Evolutionary conservation across 257 asterid species (phyloP), one percentile per base, ranked within the genome.

Genomic region (Osmanthus fragrans): DNA sequence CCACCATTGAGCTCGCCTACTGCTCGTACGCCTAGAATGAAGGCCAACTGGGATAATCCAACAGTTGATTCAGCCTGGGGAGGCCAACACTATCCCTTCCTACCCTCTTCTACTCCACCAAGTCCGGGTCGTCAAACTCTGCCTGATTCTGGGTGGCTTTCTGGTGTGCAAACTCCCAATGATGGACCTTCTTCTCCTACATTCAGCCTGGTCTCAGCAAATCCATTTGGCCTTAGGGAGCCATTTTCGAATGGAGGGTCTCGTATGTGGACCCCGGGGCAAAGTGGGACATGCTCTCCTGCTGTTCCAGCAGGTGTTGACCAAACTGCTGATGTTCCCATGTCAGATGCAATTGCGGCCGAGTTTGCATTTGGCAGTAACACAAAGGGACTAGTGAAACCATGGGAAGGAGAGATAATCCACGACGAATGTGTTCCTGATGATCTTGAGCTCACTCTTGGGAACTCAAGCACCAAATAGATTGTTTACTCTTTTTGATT

Each of bases 1-100:
- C 98, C 99, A 63, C 99, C 99, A 72, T 83, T 88, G 73, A 95
- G 98, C 88, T 95, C 99, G 40, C 98, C 99, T 1, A 88, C 91
- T 34, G 91, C 94, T 19, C 87, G 90, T 10, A 91, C 97, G 5
- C 99, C 97, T 29, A 82, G 96, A 76, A 89, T 90, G 96, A 81
- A 85, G 7, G 87, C 88, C 69, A 88, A 85, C 83, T 89, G 93
- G 89, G 97, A 91, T 36, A 88, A 91, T 67, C 91, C 90, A 2
- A 75, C 87, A 4, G 77, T 80, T 36, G 86, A 78, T 80, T 86
- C 87, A 3, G 75, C 84, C 27, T 85, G 87, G 90, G 85, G 79
- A 56, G 88, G 88, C 63, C 89, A 84, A 27, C 85, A 81, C 13
- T 82, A 80, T 70, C 81, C 92, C 10, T 33, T 77, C 80, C 74